Conservation (phyloP, 2,329 filamentous ascomycete genomes). For the Penicillium fuscoglaucum region DNA sequence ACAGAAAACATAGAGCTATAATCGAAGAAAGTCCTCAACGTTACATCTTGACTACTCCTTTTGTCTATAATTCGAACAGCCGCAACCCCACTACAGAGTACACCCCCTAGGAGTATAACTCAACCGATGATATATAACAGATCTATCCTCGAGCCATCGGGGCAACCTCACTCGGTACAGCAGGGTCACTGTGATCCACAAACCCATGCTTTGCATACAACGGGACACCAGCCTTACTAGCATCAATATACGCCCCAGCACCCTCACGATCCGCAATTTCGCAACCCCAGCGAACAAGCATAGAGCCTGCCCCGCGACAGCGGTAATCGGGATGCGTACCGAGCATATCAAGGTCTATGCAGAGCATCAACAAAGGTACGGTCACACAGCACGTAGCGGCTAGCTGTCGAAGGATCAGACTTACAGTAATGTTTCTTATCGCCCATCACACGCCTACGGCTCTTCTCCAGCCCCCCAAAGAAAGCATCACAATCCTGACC, state of each 20-base stretch:
- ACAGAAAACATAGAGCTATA: not conserved
- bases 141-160: slow-evolving; percentile 16
- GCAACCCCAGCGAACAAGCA: slow-evolving; percentile 43
- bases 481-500: slow-evolving; percentile 18
- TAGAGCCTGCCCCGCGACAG: slow-evolving; percentile 42
- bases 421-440: slow-evolving; percentile 31
- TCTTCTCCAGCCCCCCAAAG: slow-evolving; percentile 22
- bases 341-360: slow-evolving; percentile 40
- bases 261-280: slow-evolving; percentile 39
- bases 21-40: no score
- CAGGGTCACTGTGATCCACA: slow-evolving; percentile 28
- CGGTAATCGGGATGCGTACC: slow-evolving; percentile 47
- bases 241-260: slow-evolving; percentile 42
- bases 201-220: slow-evolving; percentile 47
- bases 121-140: not conserved
- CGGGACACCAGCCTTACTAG: slow-evolving; percentile 36
- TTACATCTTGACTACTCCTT: not conserved
- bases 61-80: not conserved
- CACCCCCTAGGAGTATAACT: not conserved
- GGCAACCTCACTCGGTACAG: not conserved
- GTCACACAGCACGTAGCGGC: not conserved
- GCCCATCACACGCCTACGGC: slow-evolving; percentile 27
- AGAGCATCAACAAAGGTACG: not conserved
- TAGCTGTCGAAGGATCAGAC: not conserved
- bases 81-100: not conserved